Evolutionary conservation across 2,329 filamentous ascomycete genomes (phyloP).

Genomic region (Aspergillus persii): DNA sequence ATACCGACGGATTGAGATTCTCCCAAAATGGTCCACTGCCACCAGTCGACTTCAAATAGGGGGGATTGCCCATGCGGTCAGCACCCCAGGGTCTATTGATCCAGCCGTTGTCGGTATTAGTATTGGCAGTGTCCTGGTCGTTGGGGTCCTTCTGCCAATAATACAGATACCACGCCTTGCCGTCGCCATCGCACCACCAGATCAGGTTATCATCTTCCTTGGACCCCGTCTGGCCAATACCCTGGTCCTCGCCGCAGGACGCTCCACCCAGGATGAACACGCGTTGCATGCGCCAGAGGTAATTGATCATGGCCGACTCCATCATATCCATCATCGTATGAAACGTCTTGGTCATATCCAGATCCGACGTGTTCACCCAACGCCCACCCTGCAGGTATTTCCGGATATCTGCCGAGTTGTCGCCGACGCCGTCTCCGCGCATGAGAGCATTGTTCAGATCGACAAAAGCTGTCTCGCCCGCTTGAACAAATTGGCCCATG

Average conservation of each 20-base stretch:
- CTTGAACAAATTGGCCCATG: background rate
- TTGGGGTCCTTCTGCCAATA: background rate
- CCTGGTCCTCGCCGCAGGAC: constrained; percentile 1
- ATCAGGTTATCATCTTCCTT: background rate
- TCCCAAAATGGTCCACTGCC: background rate
- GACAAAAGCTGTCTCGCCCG: background rate
- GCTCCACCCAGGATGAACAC: constrained; percentile 2
- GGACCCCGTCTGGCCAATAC: background rate
- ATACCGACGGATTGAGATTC: constrained; percentile 1
- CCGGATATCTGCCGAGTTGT: background rate
- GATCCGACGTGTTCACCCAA: background rate
- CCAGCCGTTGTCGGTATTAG: background rate
- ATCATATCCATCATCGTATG: background rate
- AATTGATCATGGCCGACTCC: background rate
- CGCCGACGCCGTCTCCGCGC: background rate
- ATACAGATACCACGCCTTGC: constrained; percentile 1
- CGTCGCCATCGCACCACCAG: constrained; percentile 1
- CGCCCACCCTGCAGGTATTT: background rate
- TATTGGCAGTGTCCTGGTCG: background rate
- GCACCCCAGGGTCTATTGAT: background rate
- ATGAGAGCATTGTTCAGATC: background rate
- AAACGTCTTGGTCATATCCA: background rate
- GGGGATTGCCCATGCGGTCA: background rate
- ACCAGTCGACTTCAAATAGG: background rate
- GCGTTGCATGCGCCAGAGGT: background rate